These are phyloP conservation scores for Ceratobasidium sp. DNA, from an alignment of 1,284 basidiomycete genomes.

Conservation along the genomic window DNA sequence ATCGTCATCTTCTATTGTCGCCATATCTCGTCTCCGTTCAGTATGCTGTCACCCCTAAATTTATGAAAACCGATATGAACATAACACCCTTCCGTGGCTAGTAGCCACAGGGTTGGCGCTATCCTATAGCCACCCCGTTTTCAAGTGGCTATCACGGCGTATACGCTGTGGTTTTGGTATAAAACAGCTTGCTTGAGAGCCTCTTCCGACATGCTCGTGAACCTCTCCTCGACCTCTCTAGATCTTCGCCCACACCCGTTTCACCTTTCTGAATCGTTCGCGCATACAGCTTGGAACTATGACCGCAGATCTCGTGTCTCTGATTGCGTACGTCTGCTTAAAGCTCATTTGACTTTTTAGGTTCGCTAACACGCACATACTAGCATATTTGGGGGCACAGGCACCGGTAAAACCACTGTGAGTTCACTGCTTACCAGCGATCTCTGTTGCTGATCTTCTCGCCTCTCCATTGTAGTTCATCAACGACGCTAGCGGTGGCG, in stretches of 20 bases:
- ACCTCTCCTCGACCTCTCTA: too few species aligned
- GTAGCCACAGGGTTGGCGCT: too few species aligned
- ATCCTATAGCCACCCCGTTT: neutral
- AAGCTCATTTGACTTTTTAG: neutral
- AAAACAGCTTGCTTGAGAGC: neutral
- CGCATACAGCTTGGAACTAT: neutral
- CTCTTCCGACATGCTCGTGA: neutral
- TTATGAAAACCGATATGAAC: too few species aligned
- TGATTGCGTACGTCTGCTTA: neutral
- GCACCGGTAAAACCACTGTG: conserved; percentile 31
- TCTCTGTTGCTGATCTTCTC: neutral
- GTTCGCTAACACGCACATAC: neutral
- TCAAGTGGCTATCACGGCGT: neutral
- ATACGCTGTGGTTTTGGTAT: too few species aligned
- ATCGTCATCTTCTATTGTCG: too few species aligned
- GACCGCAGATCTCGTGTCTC: neutral
- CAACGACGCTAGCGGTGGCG: conserved; percentile 31
- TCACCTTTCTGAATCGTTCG: neutral
- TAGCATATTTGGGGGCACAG: conserved; percentile 28
- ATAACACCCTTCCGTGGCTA: too few species aligned
- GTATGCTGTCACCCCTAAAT: too few species aligned
- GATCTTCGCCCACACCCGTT: neutral
- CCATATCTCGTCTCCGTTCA: too few species aligned
- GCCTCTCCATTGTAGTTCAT: conserved; percentile 26
- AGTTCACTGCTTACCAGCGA: neutral